phyloP scores from a whole-genome alignment of 768 basidiomycete genomes.

The Mycena rebaudengoi region DNA sequence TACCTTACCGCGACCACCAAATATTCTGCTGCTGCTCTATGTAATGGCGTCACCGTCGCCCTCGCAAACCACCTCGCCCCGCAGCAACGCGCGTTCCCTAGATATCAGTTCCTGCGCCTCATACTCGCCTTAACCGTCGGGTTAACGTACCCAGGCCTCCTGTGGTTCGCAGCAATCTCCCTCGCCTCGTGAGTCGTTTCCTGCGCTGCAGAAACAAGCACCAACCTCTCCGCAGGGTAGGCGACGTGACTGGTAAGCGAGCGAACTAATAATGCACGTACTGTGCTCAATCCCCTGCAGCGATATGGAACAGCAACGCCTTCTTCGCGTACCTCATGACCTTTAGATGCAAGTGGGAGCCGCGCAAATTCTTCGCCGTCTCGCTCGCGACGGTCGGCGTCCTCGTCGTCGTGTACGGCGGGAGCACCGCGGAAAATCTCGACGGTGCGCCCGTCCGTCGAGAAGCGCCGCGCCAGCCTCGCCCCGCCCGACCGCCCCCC shows the following conservation, averaged over 20 bases:
- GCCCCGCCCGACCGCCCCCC: slow-evolving; percentile 56
- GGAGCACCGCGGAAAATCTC: slow-evolving; percentile 42
- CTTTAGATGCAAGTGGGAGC: slow-evolving; percentile 70
- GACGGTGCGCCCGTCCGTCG: slow-evolving; percentile 20
- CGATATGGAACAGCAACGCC: slow-evolving; percentile 88
- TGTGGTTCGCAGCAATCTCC: slow-evolving; percentile 81
- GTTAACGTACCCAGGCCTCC: slow-evolving; percentile 67
- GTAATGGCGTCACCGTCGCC: slow-evolving; percentile 59
- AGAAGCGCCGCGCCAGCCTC: slow-evolving; percentile 22
- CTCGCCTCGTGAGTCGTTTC: slow-evolving; percentile 76
- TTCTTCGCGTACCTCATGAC: slow-evolving; percentile 92
- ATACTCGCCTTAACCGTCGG: slow-evolving; percentile 59
- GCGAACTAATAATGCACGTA: slow-evolving; percentile 5
- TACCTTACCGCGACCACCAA: slow-evolving; percentile 64
- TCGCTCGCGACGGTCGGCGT: slow-evolving; percentile 84
- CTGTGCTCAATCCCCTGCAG: slow-evolving; percentile 35
- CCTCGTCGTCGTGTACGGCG: slow-evolving; percentile 85
- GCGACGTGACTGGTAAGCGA: slow-evolving; percentile 76
- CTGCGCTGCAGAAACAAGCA: slow-evolving; percentile 14
- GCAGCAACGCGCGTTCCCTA: slow-evolving; percentile 47
- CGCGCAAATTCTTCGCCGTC: slow-evolving; percentile 74
- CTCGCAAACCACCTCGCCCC: slow-evolving; percentile 57
- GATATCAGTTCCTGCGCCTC: slow-evolving; percentile 46
- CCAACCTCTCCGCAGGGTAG: slow-evolving; percentile 57
- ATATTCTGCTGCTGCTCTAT: slow-evolving; percentile 55